Base-by-base conservation (phyloP, 495 filamentous ascomycete species). In the Aspergillus sclerotiicarbonarius region DNA sequence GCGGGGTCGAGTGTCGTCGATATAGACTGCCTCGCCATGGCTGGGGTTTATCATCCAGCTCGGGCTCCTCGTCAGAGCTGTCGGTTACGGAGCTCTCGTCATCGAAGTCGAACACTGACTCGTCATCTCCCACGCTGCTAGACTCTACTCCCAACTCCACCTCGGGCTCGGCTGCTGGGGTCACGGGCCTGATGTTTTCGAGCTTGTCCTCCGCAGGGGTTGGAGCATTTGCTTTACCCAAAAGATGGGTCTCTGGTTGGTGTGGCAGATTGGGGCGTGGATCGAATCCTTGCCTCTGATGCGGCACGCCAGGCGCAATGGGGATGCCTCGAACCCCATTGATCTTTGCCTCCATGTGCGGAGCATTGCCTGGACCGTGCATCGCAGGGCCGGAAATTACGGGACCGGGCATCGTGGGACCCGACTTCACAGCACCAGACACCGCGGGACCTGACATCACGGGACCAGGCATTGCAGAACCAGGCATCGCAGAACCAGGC, bases 11-110 rank as follows among this genome's bases (percentile, higher is more conserved):
- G 41, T 63, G 39, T 12, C 53, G 56, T 13, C 58, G 61, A 53
- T 56, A 63, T 13, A 63, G 56, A 31, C 61, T 67, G 10, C 61
- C 60, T 20, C 61, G 62, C 53, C 56, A 62, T 18, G 56, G 53
- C 3, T 56, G 56, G 20, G 12, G 8, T 1, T 49, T 54, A 33
- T 51, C 43, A 21, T 41, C 45, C 29, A 10, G 12, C 18, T 60
- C 53, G 3, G 7, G 19, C 7, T 56, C 57, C 15, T 54, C 57
- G 19, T 63, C 61, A 6, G 60, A 62, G 49, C 46, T 41, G 19
- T 63, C 53, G 15, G 61, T 52, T 13, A 56, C 18, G 12, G 59
- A 59, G 18, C 56, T 49, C 8, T 56, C 53, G n/a, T 56, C 46
- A 16, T 59, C 59, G 18, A 60, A 57, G 15, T 58, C 60, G 30